Evolutionary conservation across 352 stramenopile genomes (phyloP), one percentile per base, ranked within the genome.

Genomic region (Globisporangium sylvaticum): DNA sequence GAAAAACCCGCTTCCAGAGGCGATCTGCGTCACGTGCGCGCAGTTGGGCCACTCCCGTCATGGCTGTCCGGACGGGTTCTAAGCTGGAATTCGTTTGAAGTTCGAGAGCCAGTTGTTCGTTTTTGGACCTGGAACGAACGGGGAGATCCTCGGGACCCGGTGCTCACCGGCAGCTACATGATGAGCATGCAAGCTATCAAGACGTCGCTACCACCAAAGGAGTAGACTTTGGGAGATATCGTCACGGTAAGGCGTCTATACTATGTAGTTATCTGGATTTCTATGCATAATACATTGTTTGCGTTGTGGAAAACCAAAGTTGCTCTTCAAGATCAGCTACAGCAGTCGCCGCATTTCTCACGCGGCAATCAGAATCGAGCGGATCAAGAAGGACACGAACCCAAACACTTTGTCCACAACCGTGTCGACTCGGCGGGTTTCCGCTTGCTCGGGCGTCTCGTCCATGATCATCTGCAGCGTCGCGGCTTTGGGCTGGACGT

Each of bases 11-110:
- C 42, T 25, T 24, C 67, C 69, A 14, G 62, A 77, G 46, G 59
- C 67, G 10, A 92, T 90, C 34, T 92, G 84, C 66, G 67, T 84
- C 65, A 81, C 77, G 20, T 92, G 84, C 25, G 79, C 77, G 5
- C 58, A 39, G 1, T 61, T 86, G 12, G 82, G 79, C 1, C 82
- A 90, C 67, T 69, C 58, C 1, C 76, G 83, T 57, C 82, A 79
- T 56, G 62, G 69, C 15, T 92, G 84, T 50, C 81, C 83, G 1
- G 72, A 88, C 39, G 83, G 81, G 0, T 90, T 92, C 57, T 90
- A 73, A 24, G 6, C 20, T 54, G 46, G 2, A 54, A 9, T 6
- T 27, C 6, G 39, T 46, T 46, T 25, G 46, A 9, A 27, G 27
- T 7, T 9, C 0, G n/a, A 27, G 46, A 54, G 12, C 8, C 15